Evolutionary conservation across 805 yeast species (phyloP).

Genomic region (Hanseniaspora thailandica): DNA sequence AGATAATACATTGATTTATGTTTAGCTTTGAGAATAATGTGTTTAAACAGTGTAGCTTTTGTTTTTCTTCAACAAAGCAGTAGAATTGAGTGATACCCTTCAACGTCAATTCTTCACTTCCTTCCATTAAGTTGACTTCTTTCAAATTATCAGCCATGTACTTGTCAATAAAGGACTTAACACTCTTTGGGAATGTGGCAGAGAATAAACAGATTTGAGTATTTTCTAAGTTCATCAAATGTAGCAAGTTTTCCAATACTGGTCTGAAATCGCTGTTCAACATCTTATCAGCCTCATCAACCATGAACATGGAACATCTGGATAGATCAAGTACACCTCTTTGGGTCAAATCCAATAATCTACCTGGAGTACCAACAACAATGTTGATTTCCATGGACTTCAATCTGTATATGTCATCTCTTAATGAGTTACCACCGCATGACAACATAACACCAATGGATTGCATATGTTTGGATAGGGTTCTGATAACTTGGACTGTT

Average conservation of each 20-base stretch:
- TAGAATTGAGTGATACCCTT: slow-evolving; percentile 95
- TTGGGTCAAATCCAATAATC: slow-evolving; percentile 86
- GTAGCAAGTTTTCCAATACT: slow-evolving; percentile 74
- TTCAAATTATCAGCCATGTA: slow-evolving; percentile 75
- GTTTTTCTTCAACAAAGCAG: slow-evolving; percentile 96
- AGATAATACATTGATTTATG: slow-evolving; percentile 91
- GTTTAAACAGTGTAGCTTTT: slow-evolving; percentile 89
- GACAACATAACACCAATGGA: slow-evolving; percentile 92
- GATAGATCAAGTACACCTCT: slow-evolving; percentile 78
- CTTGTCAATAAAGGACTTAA: slow-evolving; percentile 81
- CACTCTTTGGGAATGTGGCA: slow-evolving; percentile 93
- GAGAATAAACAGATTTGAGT: slow-evolving; percentile 81
- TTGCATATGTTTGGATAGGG: slow-evolving; percentile 77
- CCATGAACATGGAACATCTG: slow-evolving; percentile 75
- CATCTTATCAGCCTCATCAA: slow-evolving; percentile 99
- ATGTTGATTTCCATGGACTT: slow-evolving; percentile 79
- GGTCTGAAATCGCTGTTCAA: slow-evolving; percentile 78
- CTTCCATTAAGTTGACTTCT: slow-evolving; percentile 91
- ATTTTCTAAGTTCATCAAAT: slow-evolving; percentile 55
- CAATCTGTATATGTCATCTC: slow-evolving; percentile 88
- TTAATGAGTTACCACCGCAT: slow-evolving; percentile 91
- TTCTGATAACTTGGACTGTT: slow-evolving; percentile 93
- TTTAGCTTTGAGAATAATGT: slow-evolving; percentile 87
- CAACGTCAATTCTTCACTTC: slow-evolving; percentile 58
- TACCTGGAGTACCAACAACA: slow-evolving; percentile 94